Evolutionary conservation across 805 yeast genomes (phyloP), one percentile per base, ranked within the genome.

Genomic region (Saccharomycopsis capsularis): DNA sequence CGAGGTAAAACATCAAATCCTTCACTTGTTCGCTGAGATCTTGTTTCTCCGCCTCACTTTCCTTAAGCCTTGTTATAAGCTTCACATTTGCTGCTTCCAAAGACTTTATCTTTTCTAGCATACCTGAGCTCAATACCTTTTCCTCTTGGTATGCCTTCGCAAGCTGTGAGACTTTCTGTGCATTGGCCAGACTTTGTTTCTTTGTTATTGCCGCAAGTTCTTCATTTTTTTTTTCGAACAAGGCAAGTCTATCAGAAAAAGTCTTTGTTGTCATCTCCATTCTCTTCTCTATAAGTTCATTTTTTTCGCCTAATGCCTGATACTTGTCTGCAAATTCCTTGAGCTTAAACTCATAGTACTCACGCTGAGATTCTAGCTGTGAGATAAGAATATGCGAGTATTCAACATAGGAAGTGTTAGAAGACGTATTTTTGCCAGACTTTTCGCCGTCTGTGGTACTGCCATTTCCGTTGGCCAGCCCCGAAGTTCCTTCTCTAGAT

Each of bases 1-100:
- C 91, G 36, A 88, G 64, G 59, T 70, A 86, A 54, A 86, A 83
- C 95, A 89, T 85, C 46, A 88, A 62, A 61, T 88, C 96, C 25
- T 72, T 76, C 2, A 79, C 79, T 60, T 83, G 86, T 37, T 81
- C 87, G 40, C 71, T 61, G 27, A 82, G 59, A 2, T 78, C 85
- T 9, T 60, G 60, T 11, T 75, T 79, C 42, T 72, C 67, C 19
- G 55, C 50, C 15, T 63, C 57, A 37, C 70, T 69, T 19, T 63
- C 59, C 29, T 47, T 29, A 3, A 50, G n/a, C 44, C 34, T 42
- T 9, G 42, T 42, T 9, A 44, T 48, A 29, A 59, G 56, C n/a
- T 54, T 53, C 21, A 42, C 46, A 19, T 53, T 56, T 30, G 65
- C 64, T 11, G 53, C 29, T 19, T 61, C 52, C 3, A 76, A 44